Percentiles rank a stretch among this genome's conserved stretches.
These are phyloP conservation scores for Plenodomus biglobosus DNA, from an alignment of 2,329 filamentous ascomycete species.

Conservation along the genomic window DNA sequence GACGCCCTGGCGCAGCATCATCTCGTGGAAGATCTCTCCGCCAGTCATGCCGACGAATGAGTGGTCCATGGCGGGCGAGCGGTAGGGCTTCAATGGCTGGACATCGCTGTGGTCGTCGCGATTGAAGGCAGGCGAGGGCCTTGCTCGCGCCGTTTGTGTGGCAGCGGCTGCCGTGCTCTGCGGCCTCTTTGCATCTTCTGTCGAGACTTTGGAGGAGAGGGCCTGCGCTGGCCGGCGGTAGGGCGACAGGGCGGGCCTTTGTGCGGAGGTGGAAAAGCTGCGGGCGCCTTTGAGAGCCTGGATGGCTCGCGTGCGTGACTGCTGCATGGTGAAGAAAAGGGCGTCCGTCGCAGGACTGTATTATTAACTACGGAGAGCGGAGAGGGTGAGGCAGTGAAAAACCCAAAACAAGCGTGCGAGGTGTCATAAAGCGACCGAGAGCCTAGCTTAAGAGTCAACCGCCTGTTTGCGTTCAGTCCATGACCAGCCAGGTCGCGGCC, in stretches of 20 bases:
- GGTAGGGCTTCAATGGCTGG: slow-evolving; percentile 51
- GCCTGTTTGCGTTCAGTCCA: slow-evolving; percentile 10
- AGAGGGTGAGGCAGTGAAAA: slow-evolving; percentile 3
- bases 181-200: slow-evolving; percentile 46
- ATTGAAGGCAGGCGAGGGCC: slow-evolving; percentile 55
- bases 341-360: slow-evolving; percentile 20
- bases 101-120: slow-evolving; percentile 49
- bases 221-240: slow-evolving; percentile 44
- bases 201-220: slow-evolving; percentile 32
- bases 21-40: slow-evolving; percentile 97
- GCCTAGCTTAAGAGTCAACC: slow-evolving; percentile 21
- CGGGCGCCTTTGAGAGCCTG: slow-evolving; percentile 44
- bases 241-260: slow-evolving; percentile 48
- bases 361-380: slow-evolving; percentile 11
- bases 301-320: slow-evolving; percentile 41
- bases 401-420: slow-evolving; percentile 7
- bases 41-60: slow-evolving; percentile 90
- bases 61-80: slow-evolving; percentile 55
- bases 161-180: slow-evolving; percentile 48
- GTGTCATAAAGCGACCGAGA: background rate
- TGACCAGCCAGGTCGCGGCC: slow-evolving; percentile 11
- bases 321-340: slow-evolving; percentile 34
- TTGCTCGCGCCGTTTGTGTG: slow-evolving; percentile 36
- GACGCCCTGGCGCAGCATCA: slow-evolving; percentile 92
- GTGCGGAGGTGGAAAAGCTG: slow-evolving; percentile 48